phyloP scores from a whole-genome alignment of 2,329 filamentous ascomycete genomes.

The Didymella segeticola region DNA sequence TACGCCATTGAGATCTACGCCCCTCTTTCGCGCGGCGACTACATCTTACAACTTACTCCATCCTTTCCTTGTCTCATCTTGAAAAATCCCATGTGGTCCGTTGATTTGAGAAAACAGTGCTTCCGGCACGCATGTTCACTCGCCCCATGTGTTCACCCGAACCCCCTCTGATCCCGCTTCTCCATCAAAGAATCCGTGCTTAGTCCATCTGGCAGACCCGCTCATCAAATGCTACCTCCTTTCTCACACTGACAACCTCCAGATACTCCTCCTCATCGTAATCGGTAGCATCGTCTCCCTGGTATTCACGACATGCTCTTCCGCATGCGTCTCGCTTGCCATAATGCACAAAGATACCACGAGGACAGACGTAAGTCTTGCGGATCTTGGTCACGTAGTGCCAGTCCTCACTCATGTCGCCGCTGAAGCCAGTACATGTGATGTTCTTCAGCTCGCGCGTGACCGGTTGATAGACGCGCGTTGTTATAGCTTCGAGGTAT shows the following conservation, averaged over 20 bases:
- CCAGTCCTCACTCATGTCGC: conserved; percentile 1
- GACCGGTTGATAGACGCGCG: not conserved
- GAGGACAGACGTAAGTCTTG: conserved; percentile 26
- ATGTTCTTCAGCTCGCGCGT: not conserved
- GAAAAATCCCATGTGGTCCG: no score
- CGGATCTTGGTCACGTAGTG: not conserved
- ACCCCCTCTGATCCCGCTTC: no score
- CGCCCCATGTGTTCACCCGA: no score
- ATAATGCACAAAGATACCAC: conserved; percentile 14
- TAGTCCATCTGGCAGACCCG: conserved; percentile 6
- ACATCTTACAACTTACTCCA: no score
- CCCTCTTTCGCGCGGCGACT: no score
- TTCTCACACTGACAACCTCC: conserved; percentile 17
- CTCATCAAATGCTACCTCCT: conserved; percentile 14
- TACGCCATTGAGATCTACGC: no score
- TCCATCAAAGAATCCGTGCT: not conserved
- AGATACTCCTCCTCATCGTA: conserved; percentile 21
- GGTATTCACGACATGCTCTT: not conserved
- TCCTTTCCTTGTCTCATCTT: no score
- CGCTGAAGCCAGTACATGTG: not conserved
- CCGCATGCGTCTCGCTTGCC: conserved; percentile 18
- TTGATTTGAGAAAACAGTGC: no score
- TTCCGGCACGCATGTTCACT: no score
- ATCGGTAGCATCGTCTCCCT: not conserved
- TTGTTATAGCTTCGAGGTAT: conserved; percentile 31